Base-by-base conservation (phyloP, 139 green algal species). In the Microglena sp. region DNA sequence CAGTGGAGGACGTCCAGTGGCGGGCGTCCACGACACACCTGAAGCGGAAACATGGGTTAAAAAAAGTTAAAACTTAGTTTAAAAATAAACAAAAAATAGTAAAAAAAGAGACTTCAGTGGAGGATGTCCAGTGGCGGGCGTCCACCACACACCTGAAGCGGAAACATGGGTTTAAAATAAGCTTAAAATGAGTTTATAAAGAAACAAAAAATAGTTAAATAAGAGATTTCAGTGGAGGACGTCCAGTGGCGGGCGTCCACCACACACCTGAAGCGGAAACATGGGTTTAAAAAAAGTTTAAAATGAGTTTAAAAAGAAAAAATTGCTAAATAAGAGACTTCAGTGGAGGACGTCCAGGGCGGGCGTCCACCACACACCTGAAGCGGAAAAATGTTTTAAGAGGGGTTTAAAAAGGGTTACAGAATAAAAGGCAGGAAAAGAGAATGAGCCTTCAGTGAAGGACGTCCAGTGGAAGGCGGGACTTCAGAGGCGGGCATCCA, bases 121-220 rank as follows among this genome's bases (percentile, higher is more conserved):
- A n/a, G n/a, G n/a, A n/a, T n/a, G n/a, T n/a, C n/a, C n/a, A n/a
- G n/a, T n/a, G n/a, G n/a, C 15, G 22, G 2, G 83, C 79, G 62
- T 92, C 85, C 46, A 90, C 84, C 2, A 92, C 77, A 66, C 84
- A 84, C 33, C 79, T 86, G 79, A 60, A 66, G n/a, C n/a, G n/a
- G n/a, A n/a, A n/a, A n/a, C n/a, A n/a, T n/a, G 2, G 40, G 8
- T 2, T 40, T 15, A 2, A 45, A 55, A 36, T 40, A 33, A 6
- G 57, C 22, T 1, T 35, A 29, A 18, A 29, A 6, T 24, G 6
- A 15, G 4, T 2, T 22, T 18, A 3, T 3, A 26, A 1, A 2
- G 6, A 29, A 29, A 34, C n/a, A 60, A 0, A 34, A 2, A 62
- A 26, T 5, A 2, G 15, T 2, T 3, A 28, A n/a, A n/a, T n/a